Percentiles rank a stretch among this genome's conserved stretches.
Evolutionary conservation across 768 basidiomycete genomes (phyloP).

Genomic region (Trametes villosa): DNA sequence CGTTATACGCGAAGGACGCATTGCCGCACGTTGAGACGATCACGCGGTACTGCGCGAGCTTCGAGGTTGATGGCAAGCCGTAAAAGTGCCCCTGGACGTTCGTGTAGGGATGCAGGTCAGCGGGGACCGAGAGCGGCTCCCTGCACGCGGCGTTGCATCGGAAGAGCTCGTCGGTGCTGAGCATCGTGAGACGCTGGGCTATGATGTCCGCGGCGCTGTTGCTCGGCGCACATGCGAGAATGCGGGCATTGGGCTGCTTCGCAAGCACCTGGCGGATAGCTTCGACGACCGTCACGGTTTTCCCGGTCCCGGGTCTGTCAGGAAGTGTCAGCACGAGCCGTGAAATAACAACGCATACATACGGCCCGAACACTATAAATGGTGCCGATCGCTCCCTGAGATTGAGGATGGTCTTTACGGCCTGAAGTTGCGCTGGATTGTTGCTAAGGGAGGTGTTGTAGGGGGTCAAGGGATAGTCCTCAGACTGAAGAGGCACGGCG

Average conservation of each 20-base stretch:
- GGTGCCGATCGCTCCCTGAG: constrained; percentile 52
- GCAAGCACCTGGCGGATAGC: constrained; percentile 59
- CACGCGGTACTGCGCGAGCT: constrained; percentile 50
- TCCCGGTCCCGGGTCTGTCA: constrained; percentile 56
- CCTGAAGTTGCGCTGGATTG: constrained; percentile 54
- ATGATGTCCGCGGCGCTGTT: constrained; percentile 72
- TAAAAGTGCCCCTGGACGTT: constrained; percentile 42
- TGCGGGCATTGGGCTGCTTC: constrained; percentile 44
- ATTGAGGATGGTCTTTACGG: constrained; percentile 52
- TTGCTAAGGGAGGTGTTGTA: constrained; percentile 38
- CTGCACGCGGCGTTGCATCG: constrained; percentile 64
- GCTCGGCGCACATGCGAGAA: constrained; percentile 70
- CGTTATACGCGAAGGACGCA: constrained; percentile 55
- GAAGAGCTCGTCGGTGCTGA: constrained; percentile 49
- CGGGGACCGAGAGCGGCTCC: constrained; percentile 41
- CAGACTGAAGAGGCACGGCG: neutral
- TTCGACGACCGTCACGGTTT: constrained; percentile 69
- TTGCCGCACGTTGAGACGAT: constrained; percentile 72
- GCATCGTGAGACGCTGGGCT: constrained; percentile 44
- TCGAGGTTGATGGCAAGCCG: constrained; percentile 48
- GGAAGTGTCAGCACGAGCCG: neutral
- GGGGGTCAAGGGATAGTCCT: neutral
- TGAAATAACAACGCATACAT: constrained; percentile 32
- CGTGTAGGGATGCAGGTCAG: constrained; percentile 43
- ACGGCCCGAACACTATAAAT: constrained; percentile 70